These are phyloP conservation scores for Penicillium capsulatum DNA, from an alignment of 2,329 filamentous ascomycete genomes.

Conservation along the genomic window DNA sequence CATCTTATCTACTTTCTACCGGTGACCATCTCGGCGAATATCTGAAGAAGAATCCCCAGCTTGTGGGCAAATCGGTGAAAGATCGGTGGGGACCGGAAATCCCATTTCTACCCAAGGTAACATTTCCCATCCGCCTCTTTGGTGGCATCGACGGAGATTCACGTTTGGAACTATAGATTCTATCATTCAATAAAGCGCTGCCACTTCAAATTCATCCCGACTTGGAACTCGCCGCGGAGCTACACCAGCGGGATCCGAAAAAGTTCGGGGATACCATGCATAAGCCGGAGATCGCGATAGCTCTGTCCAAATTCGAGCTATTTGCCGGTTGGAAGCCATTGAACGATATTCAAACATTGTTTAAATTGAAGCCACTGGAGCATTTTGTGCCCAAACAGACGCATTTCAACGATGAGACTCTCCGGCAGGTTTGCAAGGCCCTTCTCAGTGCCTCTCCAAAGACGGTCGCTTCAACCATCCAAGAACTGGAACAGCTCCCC, in stretches of 20 bases:
- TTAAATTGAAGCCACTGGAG: conserved; percentile 53
- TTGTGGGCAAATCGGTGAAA: conserved; percentile 60
- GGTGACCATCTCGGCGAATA: conserved; percentile 63
- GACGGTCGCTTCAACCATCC: conserved; percentile 51
- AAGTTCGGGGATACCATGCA: conserved; percentile 70
- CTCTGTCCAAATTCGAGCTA: conserved; percentile 66
- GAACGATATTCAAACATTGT: conserved; percentile 54
- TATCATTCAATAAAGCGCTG: conserved; percentile 71
- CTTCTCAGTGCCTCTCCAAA: conserved; percentile 53
- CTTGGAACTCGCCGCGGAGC: conserved; percentile 59
- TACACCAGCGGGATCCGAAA: conserved; percentile 61
- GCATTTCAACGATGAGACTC: conserved; percentile 54
- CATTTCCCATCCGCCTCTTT: too few relatives aligned
- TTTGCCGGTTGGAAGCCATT: conserved; percentile 72
- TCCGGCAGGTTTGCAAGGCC: conserved; percentile 54
- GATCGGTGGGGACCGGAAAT: conserved; percentile 62
- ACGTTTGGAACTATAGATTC: conserved; percentile 53
- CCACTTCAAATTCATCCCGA: conserved; percentile 72
- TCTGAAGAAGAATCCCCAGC: conserved; percentile 58
- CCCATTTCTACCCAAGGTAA: conserved; percentile 70
- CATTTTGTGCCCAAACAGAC: conserved; percentile 49
- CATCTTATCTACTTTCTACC: conserved; percentile 59
- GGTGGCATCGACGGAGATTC: too few relatives aligned
- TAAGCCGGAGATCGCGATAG: conserved; percentile 75
- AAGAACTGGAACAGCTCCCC: conserved; percentile 49